A percentile compares a stretch with the other conserved stretches of the same genome.
Evolutionary conservation across 2,329 filamentous ascomycete genomes (phyloP).

Genomic region (Aspergillus sojae): DNA sequence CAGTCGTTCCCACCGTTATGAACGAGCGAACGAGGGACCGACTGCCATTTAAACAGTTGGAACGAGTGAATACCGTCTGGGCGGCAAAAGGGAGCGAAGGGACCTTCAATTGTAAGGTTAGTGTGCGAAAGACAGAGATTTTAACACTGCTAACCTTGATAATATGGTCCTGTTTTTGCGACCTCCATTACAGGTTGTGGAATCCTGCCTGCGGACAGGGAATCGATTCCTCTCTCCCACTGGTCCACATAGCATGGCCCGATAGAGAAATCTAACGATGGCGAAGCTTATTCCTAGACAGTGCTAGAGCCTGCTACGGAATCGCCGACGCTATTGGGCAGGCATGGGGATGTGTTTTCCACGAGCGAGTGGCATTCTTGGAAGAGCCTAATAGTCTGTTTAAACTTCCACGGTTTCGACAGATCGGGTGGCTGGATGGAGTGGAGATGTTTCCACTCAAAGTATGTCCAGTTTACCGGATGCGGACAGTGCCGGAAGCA

Average conservation of each 20-base stretch:
- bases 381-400: neutral
- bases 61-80: neutral
- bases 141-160: neutral
- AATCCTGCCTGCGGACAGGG: neutral
- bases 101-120: neutral
- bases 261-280: neutral
- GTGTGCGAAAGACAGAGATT: neutral
- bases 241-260: neutral
- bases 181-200: neutral
- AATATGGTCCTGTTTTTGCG: neutral
- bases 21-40: neutral
- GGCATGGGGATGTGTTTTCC: neutral
- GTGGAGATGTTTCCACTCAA: neutral
- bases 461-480: neutral
- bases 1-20: slow-evolving; percentile 1
- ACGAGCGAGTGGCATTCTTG: neutral
- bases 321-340: neutral
- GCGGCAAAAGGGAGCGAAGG: neutral
- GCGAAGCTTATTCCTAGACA: neutral
- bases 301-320: neutral
- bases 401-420: neutral
- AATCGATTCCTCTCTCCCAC: neutral
- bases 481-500: neutral
- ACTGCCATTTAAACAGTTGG: neutral
- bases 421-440: neutral